Evolutionary conservation across 1,284 basidiomycete genomes (phyloP), one percentile per base, ranked within the genome.

Genomic region (Clitocybe nebularis): DNA sequence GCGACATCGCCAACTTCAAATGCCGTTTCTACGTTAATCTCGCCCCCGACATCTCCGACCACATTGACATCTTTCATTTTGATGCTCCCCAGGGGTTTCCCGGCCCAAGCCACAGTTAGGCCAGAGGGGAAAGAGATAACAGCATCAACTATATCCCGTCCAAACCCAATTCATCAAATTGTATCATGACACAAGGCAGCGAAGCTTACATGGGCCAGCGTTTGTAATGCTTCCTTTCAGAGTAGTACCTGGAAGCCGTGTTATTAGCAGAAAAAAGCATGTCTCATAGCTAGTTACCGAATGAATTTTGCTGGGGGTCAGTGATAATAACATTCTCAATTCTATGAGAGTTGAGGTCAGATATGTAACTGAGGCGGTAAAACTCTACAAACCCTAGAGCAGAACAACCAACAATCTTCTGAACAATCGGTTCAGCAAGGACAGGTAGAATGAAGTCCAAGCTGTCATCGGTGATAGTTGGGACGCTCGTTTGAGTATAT

Each of bases 401-500:
- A 6, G 83, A 70, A 17, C 70, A 75, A 19, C 74, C 69, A 29
- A 90, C 82, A 47, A 90, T 76, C 51, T 77, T 80, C 60, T 90
- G 84, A n/a, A 89, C 87, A 46, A 90, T 88, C 2, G 88, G 87
- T 45, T 76, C 71, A 1, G 88, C 86, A 39, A 90, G 72, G 34
- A 85, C 61, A 5, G 86, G 87, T 5, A 90, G 67, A 36, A 90
- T 74, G 37, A 81, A 58, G 55, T 85, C 69, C 43, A 88, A 64
- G 41, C 69, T 79, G 9, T 72, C 59, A 55, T 85, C 87, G 1
- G 84, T 87, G 23, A 62, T 57, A 17, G 81, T 81, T 2, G 78
- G 71, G 17, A 89, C 72, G 37, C 63, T 57, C 22, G 53, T 51
- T 56, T 90, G 87, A 4, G 71, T 72, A 56, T 85, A 87, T 20